Evolutionary conservation across 2,329 filamentous ascomycete genomes (phyloP).

Genomic region (Aspergillus uvarum): DNA sequence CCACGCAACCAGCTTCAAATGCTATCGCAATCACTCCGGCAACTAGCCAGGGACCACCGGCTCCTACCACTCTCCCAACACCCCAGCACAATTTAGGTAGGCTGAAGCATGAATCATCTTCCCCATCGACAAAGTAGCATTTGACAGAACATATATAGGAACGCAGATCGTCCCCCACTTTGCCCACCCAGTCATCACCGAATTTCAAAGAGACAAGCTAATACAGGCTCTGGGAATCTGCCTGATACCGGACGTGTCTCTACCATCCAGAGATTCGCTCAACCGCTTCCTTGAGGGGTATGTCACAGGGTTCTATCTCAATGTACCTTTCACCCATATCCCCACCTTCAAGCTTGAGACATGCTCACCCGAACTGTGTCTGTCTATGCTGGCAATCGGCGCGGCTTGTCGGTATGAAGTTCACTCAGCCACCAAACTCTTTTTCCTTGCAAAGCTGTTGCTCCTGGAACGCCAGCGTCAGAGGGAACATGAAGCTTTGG

Average conservation of each 20-base stretch:
- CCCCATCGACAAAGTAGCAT: too few species aligned
- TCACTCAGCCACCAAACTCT: background rate
- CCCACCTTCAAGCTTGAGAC: conserved; percentile 5
- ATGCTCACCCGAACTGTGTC: conserved; percentile 7
- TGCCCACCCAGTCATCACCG: too few species aligned
- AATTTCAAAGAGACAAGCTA: too few species aligned
- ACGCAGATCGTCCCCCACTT: too few species aligned
- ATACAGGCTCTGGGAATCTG: too few species aligned
- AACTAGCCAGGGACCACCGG: too few species aligned
- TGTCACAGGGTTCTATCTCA: conserved; percentile 10
- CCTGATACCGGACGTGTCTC: background rate
- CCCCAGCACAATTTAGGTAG: too few species aligned
- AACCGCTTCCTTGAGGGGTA: conserved; percentile 9
- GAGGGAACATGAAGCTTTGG: background rate
- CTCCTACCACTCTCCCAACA: too few species aligned
- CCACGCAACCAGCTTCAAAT: too few species aligned
- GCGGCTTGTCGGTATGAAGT: conserved; percentile 2
- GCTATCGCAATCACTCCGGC: too few species aligned
- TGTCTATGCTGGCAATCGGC: conserved; percentile 10
- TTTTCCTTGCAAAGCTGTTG: conserved; percentile 1
- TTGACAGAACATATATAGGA: too few species aligned
- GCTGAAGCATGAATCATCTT: too few species aligned
- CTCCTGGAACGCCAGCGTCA: conserved; percentile 1
- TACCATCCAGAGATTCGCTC: conserved; percentile 4
- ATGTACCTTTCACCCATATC: conserved; percentile 5